phyloP scores from a whole-genome alignment of 106 monocot genomes.

The Xerophyta viscosa region DNA sequence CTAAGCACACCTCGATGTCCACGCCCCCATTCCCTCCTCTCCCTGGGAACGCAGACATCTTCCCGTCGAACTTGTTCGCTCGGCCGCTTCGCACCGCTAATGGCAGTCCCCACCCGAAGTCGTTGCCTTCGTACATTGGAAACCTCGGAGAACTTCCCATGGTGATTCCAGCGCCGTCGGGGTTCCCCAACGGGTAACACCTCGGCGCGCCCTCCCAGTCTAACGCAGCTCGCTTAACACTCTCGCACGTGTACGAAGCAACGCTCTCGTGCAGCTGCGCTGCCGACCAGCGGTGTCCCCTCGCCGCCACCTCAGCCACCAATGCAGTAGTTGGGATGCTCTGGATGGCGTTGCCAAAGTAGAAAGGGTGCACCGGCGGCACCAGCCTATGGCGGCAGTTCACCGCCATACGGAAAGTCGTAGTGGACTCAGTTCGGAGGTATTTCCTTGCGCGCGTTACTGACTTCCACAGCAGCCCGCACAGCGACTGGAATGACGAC shows the following conservation, averaged over 20 bases:
- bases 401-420: slow-evolving; percentile 71
- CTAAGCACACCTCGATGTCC: slow-evolving; percentile 75
- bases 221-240: slow-evolving; percentile 29
- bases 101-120: slow-evolving; percentile 84
- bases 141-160: slow-evolving; percentile 94
- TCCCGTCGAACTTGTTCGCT: slow-evolving; percentile 94
- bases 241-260: slow-evolving; percentile 21
- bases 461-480: slow-evolving; percentile 67
- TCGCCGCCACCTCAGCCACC: slow-evolving; percentile 38
- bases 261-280: slow-evolving; percentile 45
- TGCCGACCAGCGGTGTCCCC: slow-evolving; percentile 48
- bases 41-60: slow-evolving; percentile 90
- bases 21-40: slow-evolving; percentile 48
- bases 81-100: slow-evolving; percentile 69
- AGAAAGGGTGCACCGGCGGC: slow-evolving; percentile 40
- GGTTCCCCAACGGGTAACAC: slow-evolving; percentile 63
- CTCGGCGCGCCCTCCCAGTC: slow-evolving; percentile 58
- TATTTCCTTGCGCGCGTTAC: slow-evolving; percentile 61
- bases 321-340: slow-evolving; percentile 53
- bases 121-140: slow-evolving; percentile 81
- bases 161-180: slow-evolving; percentile 64
- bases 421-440: slow-evolving; percentile 19
- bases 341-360: slow-evolving; percentile 98
- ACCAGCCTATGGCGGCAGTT: slow-evolving; percentile 74
- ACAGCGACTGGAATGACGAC: slow-evolving; percentile 82